A percentile compares a stretch with the other conserved stretches of the same genome.
Conservation (phyloP, 441 rosid species). For the Populus tomentosa region DNA sequence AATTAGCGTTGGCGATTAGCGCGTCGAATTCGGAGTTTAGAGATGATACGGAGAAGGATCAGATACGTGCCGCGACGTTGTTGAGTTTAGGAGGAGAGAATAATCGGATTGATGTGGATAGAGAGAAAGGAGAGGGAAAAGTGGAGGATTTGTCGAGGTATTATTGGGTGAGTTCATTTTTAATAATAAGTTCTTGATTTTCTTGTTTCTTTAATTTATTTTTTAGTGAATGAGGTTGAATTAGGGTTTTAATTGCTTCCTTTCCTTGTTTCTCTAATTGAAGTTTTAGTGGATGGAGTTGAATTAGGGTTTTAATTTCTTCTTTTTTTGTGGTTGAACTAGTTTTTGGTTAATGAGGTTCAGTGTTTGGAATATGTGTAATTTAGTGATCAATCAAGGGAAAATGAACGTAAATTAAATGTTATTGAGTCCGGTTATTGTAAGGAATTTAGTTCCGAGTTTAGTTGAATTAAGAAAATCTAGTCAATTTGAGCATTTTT, state of each 20-base stretch:
- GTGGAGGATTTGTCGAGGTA: constrained; percentile 78
- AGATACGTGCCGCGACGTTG: constrained; percentile 77
- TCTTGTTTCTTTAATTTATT: neutral
- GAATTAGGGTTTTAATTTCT: neutral
- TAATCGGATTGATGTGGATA: constrained; percentile 41
- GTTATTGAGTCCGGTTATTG: neutral
- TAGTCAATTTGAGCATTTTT: neutral
- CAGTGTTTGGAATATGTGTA: neutral
- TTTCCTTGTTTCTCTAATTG: too few relatives aligned
- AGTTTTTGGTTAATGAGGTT: neutral
- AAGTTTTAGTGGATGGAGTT: neutral
- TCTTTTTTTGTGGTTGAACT: neutral
- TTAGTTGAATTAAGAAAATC: too few relatives aligned
- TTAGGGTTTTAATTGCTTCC: too few relatives aligned
- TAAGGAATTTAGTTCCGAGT: neutral
- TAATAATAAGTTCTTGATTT: neutral
- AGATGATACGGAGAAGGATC: constrained; percentile 73
- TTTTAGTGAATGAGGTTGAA: neutral
- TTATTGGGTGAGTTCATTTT: constrained; percentile 70
- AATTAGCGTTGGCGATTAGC: constrained; percentile 91
- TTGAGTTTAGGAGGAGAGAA: constrained; percentile 53
- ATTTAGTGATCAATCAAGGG: neutral
- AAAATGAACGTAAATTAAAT: neutral
- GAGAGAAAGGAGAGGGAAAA: constrained; percentile 49
- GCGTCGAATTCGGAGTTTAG: constrained; percentile 69